Base-by-base conservation (phyloP, 1,284 basidiomycete species). In the Tilletia walkeri region DNA sequence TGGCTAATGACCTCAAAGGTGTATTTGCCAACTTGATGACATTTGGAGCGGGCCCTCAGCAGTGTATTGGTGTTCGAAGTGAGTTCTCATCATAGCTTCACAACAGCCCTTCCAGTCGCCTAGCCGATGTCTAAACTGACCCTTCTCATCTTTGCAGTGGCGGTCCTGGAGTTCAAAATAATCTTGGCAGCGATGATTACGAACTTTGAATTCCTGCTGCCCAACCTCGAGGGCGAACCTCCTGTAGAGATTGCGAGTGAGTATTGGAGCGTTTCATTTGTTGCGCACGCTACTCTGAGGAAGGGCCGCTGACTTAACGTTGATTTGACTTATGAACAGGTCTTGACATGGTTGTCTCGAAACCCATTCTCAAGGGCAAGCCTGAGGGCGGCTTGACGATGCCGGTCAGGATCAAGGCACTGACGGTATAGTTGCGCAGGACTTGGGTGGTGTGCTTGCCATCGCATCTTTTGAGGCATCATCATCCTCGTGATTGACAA, bases 191-290 rank as follows among this genome's bases (percentile, higher is more conserved):
- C 30, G 16, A 34, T 63, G 34, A 16, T 63, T 9, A 63, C 30
- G 36, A 38, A 16, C 36, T 63, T 63, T 63, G 59, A 63, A 36
- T 16, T 63, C 3, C 34, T 63, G 10, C 59, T 38, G 12, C 59
- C 59, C 38, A 41, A 38, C 2, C 59, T 63, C 16, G 30, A 24
- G 4, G 34, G 36, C 38, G 36, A 63, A n/a, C 36, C 59, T 38
- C 59, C 59, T n/a, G 59, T 63, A 14, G 59, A 63, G 34, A 63
- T 63, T n/a, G 36, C 10, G 9, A 39, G 59, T 63, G 59, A 41
- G 59, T 63, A 10, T 14, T 18, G 24, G 24, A 30, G 24, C 24
- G 24, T 1, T 30, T 30, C 24, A 30, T 30, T 30, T 30, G 24
- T 30, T 30, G 24, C 24, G 24, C 24, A 30, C 24, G 24, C 24